A percentile compares a stretch with the other conserved stretches of the same genome.
Conservation (phyloP, 805 yeast species). For the Metschnikowia anglica region DNA sequence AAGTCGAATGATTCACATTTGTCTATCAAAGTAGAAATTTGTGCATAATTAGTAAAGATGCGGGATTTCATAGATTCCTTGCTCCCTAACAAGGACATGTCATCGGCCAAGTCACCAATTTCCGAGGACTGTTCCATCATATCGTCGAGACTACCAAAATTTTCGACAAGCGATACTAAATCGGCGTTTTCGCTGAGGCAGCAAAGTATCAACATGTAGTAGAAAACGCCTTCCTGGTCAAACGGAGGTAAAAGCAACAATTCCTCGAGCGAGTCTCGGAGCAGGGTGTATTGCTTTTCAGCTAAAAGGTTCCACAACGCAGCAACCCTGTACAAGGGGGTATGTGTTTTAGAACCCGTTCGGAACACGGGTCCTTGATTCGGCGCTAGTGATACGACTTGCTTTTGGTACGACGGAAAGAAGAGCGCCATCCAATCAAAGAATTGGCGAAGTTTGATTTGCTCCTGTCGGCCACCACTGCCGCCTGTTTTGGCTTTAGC, state of each 20-base stretch:
- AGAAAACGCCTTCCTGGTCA: slow-evolving; percentile 40
- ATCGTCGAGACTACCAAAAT: slow-evolving; percentile 9
- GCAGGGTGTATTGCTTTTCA: slow-evolving; percentile 33
- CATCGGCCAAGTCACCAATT: slow-evolving; percentile 20
- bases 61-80: slow-evolving; percentile 16
- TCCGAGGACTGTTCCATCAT: slow-evolving; percentile 8
- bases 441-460: slow-evolving; percentile 31
- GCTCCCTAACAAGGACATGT: slow-evolving; percentile 16
- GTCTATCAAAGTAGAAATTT: slow-evolving; percentile 13
- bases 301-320: slow-evolving; percentile 44
- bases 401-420: slow-evolving; percentile 19
- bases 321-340: slow-evolving; percentile 42
- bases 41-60: slow-evolving; percentile 10
- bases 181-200: slow-evolving; percentile 25
- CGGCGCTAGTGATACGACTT: slow-evolving; percentile 9
- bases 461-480: slow-evolving; percentile 7
- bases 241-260: slow-evolving; percentile 45
- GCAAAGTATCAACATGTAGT: slow-evolving; percentile 36
- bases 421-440: slow-evolving; percentile 39
- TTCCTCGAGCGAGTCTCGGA: slow-evolving; percentile 37
- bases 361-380: slow-evolving; percentile 39
- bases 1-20: slow-evolving; percentile 28
- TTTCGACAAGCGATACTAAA: slow-evolving; percentile 13
- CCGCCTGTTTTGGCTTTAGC: neutral
- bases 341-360: slow-evolving; percentile 38